These are phyloP conservation scores for Penicillium atrosanguineum DNA, from an alignment of 495 filamentous ascomycete genomes.

Conservation along the genomic window DNA sequence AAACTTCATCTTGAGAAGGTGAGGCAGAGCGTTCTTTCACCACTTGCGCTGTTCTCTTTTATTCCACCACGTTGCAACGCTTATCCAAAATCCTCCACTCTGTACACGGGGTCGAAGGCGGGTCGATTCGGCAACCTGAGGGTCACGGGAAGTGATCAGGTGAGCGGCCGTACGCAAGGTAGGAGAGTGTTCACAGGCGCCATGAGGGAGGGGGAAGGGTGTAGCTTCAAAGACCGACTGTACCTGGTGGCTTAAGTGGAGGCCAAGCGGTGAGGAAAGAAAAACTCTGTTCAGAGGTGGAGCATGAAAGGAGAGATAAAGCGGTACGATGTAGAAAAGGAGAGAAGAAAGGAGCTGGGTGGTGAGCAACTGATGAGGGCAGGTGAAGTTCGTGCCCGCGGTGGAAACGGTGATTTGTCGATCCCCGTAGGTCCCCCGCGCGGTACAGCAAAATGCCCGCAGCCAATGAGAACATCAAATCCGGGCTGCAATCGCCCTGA, in stretches of 20 bases:
- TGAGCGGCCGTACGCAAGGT: conserved; percentile 23
- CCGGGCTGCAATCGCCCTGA: not conserved
- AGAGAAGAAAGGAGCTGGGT: conserved; percentile 3
- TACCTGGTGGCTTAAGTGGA: conserved; percentile 15
- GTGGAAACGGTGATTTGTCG: conserved; percentile 26
- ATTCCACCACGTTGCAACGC: not conserved
- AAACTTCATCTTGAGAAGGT: conserved; percentile 68
- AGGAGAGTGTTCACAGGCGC: conserved; percentile 7
- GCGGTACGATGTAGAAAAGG: not conserved
- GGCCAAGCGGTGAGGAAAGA: conserved; percentile 7
- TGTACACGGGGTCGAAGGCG: not conserved
- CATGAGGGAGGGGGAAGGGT: conserved; percentile 10
- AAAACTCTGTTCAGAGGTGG: not conserved
- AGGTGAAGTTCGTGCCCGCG: conserved; percentile 20
- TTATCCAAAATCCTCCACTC: not conserved
- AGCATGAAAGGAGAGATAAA: not conserved
- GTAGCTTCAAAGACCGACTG: conserved; percentile 13
- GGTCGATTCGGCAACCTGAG: conserved; percentile 13
- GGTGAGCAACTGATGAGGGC: conserved; percentile 1
- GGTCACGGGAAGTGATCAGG: conserved; percentile 19
- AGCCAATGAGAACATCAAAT: not conserved
- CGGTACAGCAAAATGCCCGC: not conserved
- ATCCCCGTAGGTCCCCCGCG: conserved; percentile 13
- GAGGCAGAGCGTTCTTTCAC: not conserved
- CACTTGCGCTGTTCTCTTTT: not conserved